Evolutionary conservation across 163 green algal genomes (phyloP).

Genomic region (Prototheca cutis): DNA sequence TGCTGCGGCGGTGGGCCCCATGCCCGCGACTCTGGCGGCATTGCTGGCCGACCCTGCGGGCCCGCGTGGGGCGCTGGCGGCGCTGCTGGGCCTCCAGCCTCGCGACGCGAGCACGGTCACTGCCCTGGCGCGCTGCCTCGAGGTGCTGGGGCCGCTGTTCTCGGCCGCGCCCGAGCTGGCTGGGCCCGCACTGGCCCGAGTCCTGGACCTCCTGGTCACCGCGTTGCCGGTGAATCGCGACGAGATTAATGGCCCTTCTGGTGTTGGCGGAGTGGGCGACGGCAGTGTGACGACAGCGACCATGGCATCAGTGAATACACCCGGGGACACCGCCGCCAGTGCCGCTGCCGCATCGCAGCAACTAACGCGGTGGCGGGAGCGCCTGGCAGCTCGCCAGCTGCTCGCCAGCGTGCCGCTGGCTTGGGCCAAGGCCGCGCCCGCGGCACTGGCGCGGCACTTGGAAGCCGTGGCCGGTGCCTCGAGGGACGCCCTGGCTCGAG

Average conservation of each 20-base stretch:
- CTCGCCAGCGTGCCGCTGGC: constrained; percentile 22
- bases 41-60: too few relatives aligned
- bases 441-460: constrained; percentile 46
- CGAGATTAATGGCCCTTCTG: too few relatives aligned
- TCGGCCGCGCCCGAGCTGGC: constrained; percentile 31
- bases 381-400: constrained; percentile 15
- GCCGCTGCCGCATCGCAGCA: too few relatives aligned
- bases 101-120: too few relatives aligned
- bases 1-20: background rate
- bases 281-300: too few relatives aligned
- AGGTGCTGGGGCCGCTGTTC: constrained; percentile 45
- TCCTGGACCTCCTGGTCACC: background rate
- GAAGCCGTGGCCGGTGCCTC: constrained; percentile 38
- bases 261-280: too few relatives aligned
- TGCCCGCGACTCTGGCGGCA: background rate
- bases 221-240: background rate
- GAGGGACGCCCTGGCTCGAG: constrained; percentile 31
- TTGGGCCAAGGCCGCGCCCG: constrained; percentile 42
- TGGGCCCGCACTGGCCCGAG: constrained; percentile 23
- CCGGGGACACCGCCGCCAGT: too few relatives aligned
- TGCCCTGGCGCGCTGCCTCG: too few relatives aligned
- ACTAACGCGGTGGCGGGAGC: background rate
- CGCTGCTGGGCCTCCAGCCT: constrained; percentile 39
- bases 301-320: too few relatives aligned
- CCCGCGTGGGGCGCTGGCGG: too few relatives aligned